Evolutionary conservation across 129 eudicot genomes (phyloP), one percentile per base, ranked within the genome.

Genomic region (Flaveria linearis): DNA sequence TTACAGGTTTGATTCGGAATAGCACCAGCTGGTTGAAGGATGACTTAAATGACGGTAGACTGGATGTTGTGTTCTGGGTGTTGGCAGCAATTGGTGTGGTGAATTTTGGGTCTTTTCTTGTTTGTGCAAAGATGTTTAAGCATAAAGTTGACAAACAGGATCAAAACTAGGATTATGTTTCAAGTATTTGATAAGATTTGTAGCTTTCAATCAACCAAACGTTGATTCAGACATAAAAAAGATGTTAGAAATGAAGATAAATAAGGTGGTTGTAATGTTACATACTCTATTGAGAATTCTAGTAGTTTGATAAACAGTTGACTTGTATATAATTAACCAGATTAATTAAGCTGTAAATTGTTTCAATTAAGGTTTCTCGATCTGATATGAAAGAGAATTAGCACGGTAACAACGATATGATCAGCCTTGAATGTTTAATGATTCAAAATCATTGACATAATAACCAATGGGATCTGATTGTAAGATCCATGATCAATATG

Each of bases 21-120:
- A 60, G 7, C 20, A 82, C 84, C 2, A 9, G 18, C 0, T 82
- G 89, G 89, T 71, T 85, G 72, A 77, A 76, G 16, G 82, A 85
- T 76, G 77, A 85, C 69, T 17, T 85, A 17, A 79, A 79, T 6
- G 23, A 67, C 6, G 86, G 89, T 49, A 82, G 86, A 67, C 53
- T 84, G 36, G 90, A 83, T 80, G 52, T 76, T 16, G 87, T 83
- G 28, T 86, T 51, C 20, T 83, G 85, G 87, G 23, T 80, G 68
- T 26, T 83, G 57, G 70, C 82, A 15, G 75, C 41, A 18, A 53
- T 80, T 0, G 85, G 90, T n/a, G 43, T 51, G 43, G 69, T 83
- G 22, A 86, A 86, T 47, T 83, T 86, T 62, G 79, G 61, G 9
- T 83, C 76, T 52, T 86, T 76, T 74, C 50, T 83, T 16, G 47